A percentile compares a stretch with the other conserved stretches of the same genome.
Evolutionary conservation across 192 early-diverging fungal genomes (phyloP).

Genomic region (Coemansia sp.): DNA sequence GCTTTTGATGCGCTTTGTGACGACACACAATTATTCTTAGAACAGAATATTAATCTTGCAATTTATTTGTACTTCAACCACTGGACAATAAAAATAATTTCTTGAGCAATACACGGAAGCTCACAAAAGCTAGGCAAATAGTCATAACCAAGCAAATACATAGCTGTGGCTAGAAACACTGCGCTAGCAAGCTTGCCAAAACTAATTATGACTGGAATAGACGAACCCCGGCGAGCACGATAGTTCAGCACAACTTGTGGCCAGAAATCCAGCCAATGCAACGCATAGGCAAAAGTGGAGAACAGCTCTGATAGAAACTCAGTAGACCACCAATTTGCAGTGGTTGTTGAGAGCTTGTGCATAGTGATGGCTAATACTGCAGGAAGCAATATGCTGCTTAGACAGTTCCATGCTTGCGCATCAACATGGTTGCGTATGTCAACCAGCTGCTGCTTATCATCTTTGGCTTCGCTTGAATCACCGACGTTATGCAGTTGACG

Average conservation of each 20-base stretch:
- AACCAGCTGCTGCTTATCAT: background rate
- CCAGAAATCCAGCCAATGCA: background rate
- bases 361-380: background rate
- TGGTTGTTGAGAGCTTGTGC: background rate
- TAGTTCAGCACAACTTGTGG: slow-evolving; percentile 3
- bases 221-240: background rate
- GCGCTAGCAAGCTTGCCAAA: background rate
- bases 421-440: background rate
- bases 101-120: background rate
- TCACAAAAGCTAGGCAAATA: background rate
- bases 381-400: background rate
- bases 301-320: background rate
- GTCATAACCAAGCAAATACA: background rate
- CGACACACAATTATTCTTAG: too few species aligned
- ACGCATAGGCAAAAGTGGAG: background rate
- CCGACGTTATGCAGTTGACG: background rate
- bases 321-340: background rate
- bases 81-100: background rate
- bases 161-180: background rate
- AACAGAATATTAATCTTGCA: too few species aligned
- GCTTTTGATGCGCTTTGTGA: too few species aligned
- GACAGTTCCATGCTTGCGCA: background rate
- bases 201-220: background rate
- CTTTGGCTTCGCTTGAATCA: background rate
- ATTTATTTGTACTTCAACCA: background rate